phyloP scores from a whole-genome alignment of 257 asterid genomes.

The Nicotiana noctiflora region DNA sequence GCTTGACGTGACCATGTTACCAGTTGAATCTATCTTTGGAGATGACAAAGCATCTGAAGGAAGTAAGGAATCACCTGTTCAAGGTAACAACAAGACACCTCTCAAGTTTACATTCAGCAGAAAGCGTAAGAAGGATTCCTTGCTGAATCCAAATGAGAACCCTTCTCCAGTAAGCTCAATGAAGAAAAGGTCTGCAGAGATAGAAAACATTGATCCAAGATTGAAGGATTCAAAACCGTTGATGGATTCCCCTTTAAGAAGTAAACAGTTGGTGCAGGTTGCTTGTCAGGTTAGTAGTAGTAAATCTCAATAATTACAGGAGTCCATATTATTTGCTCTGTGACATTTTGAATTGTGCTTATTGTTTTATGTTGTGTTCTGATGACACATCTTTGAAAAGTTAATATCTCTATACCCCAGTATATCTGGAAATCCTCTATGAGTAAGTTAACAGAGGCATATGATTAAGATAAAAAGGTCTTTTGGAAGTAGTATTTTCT shows the following conservation, averaged over 20 bases:
- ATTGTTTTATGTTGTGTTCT: background rate
- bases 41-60: constrained; percentile 13
- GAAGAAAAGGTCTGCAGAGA: constrained; percentile 13
- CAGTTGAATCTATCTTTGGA: constrained; percentile 19
- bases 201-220: constrained; percentile 16
- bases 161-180: constrained; percentile 11
- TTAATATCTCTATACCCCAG: background rate
- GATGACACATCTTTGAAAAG: background rate
- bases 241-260: constrained; percentile 15
- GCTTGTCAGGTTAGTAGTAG: constrained; percentile 35
- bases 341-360: background rate
- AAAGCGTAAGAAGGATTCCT: constrained; percentile 35
- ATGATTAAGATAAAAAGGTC: background rate
- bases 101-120: constrained; percentile 35
- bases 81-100: constrained; percentile 10
- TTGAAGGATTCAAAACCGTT: constrained; percentile 2
- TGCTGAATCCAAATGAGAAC: constrained; percentile 21
- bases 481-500: background rate
- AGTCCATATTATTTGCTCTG: background rate
- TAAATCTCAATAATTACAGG: background rate
- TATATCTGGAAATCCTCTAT: background rate
- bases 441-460: background rate
- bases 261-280: constrained; percentile 29
- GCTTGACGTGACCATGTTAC: constrained; percentile 21
- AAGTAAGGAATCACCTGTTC: constrained; percentile 5